Evolutionary conservation across 2,329 filamentous ascomycete genomes (phyloP), one percentile per base, ranked within the genome.

Genomic region (Colletotrichum neosansevieriae): DNA sequence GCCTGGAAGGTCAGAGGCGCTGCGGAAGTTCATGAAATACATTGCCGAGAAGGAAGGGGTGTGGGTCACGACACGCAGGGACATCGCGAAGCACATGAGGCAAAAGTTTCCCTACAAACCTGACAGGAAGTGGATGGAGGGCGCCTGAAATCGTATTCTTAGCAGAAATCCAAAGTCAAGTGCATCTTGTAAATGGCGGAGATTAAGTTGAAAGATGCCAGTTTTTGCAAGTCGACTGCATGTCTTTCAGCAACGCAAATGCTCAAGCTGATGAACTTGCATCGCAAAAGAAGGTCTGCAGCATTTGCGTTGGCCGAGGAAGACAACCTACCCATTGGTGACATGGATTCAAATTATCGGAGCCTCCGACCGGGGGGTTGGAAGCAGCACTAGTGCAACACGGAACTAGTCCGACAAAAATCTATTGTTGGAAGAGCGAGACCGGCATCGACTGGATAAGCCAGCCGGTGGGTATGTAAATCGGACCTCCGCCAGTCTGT

Each of bases 41-140:
- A 71, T 81, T 44, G 72, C 73, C 3, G 74, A 77, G 63, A 81
- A 81, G 67, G 76, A 77, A 54, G 78, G 75, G 11, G 81, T 83
- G 4, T 83, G 81, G 81, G 79, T 83, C 6, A 79, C 81, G 5
- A 83, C 79, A 7, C 72, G 80, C 60, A 74, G 75, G 62, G 80
- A 82, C 21, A 83, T 83, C 63, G 81, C 81, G 6, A 76, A 74
- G 70, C 80, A 82, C 45, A 81, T 80, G 69, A 73, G 76, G 19
- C 65, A 73, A 73, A 58, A 36, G 17, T 53, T 53, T 5, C 49
- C 49, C 15, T 53, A 53, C 49, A 53, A 53, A 17, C 72, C 73
- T 2, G 67, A 74, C 13, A 59, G 72, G 2, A 68, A 71, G 12
- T 74, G 73, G 73, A 49, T 47, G 47, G 57, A 62, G 29, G 49